Evolutionary conservation across 768 basidiomycete species (phyloP).

Genomic region (Lactifluus pinguis): DNA sequence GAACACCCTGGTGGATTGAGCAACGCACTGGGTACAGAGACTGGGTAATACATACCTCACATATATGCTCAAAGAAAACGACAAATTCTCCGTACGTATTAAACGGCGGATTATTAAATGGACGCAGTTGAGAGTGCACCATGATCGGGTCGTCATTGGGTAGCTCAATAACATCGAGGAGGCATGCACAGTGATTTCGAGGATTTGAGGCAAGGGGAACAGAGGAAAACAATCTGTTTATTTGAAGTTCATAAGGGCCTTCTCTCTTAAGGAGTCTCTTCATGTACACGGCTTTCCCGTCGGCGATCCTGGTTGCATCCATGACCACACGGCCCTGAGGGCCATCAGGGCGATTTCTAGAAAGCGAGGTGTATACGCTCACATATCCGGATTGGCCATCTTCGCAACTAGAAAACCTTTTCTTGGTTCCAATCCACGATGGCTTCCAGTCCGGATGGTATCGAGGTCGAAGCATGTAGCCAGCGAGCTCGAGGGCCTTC

Average conservation of each 20-base stretch:
- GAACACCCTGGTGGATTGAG: neutral
- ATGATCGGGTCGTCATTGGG: slow-evolving; percentile 21
- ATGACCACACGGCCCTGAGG: slow-evolving; percentile 1
- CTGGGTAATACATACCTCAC: slow-evolving; percentile 25
- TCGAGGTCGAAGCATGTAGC: slow-evolving; percentile 10
- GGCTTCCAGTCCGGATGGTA: neutral
- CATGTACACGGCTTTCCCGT: slow-evolving; percentile 5
- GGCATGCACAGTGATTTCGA: slow-evolving; percentile 23
- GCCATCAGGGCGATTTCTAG: neutral
- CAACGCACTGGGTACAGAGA: neutral
- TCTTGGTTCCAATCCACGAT: neutral
- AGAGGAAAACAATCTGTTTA: slow-evolving; percentile 1
- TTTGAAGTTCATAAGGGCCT: slow-evolving; percentile 13
- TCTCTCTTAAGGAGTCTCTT: neutral
- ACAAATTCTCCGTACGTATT: slow-evolving; percentile 30
- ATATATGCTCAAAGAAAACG: slow-evolving; percentile 27
- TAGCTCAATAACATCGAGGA: slow-evolving; percentile 21
- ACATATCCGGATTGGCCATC: slow-evolving; percentile 9
- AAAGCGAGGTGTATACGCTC: neutral
- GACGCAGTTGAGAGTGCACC: slow-evolving; percentile 28
- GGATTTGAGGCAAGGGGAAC: slow-evolving; percentile 21
- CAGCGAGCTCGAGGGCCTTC: neutral
- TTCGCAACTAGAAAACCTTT: neutral
- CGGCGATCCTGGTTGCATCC: slow-evolving; percentile 12
- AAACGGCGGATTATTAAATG: slow-evolving; percentile 25